These are phyloP conservation scores for Ilex aquifolium DNA, from an alignment of 257 asterid genomes.

Conservation along the genomic window DNA sequence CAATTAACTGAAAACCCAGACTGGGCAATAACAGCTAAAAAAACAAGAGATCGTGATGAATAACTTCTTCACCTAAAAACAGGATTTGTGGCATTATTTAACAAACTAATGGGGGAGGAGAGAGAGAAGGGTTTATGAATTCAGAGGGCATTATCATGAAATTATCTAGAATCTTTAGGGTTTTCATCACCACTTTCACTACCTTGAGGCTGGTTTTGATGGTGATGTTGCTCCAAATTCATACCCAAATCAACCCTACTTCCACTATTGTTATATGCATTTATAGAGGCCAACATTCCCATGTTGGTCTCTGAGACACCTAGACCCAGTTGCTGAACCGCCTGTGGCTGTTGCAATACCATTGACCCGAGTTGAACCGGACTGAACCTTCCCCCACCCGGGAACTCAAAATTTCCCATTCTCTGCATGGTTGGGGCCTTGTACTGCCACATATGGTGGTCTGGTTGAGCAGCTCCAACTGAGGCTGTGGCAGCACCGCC, in stretches of 20 bases:
- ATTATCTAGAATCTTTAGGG: background rate
- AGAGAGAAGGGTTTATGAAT: no score
- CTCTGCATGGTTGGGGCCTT: constrained; percentile 6
- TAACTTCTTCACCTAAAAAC: no score
- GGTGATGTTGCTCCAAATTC: constrained; percentile 29
- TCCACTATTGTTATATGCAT: constrained; percentile 31
- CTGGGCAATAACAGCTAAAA: no score
- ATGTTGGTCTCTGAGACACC: constrained; percentile 45
- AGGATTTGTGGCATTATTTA: no score
- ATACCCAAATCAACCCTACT: constrained; percentile 30
- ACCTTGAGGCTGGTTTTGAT: background rate
- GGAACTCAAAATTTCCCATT: no score
- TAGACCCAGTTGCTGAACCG: constrained; percentile 49
- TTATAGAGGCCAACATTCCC: constrained; percentile 62
- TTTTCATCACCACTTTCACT: constrained; percentile 11
- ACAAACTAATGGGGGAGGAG: background rate
- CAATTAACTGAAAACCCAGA: no score
- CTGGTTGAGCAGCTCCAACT: constrained; percentile 20
- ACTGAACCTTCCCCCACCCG: background rate
- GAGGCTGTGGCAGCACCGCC: constrained; percentile 14
- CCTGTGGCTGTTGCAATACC: constrained; percentile 33
- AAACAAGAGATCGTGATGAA: no score
- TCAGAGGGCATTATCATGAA: no score
- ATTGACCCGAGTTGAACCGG: constrained; percentile 44
- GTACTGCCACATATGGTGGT: constrained; percentile 61